A percentile compares a stretch with the other conserved stretches of the same genome.
These are phyloP conservation scores for Neoboletus brunneissimus DNA, from an alignment of 768 basidiomycete genomes.

Conservation along the genomic window DNA sequence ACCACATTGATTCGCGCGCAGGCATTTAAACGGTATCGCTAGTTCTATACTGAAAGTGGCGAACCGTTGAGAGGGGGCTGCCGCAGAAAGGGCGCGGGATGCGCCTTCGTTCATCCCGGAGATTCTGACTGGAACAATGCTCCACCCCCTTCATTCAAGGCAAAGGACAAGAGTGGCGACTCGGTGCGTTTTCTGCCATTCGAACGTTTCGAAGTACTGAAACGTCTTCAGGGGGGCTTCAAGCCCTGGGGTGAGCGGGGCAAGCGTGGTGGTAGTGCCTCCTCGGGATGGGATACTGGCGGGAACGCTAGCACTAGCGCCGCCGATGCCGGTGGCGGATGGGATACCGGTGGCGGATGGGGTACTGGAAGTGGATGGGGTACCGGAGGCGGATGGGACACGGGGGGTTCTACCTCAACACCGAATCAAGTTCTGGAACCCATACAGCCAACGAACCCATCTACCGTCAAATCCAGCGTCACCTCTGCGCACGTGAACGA, in stretches of 20 bases:
- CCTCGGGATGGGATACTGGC: background rate
- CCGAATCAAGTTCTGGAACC: background rate
- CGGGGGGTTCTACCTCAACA: conserved; percentile 1
- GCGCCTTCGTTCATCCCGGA: conserved; percentile 33
- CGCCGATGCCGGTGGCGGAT: background rate
- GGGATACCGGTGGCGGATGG: conserved; percentile 6
- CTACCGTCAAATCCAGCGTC: background rate
- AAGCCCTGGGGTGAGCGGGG: conserved; percentile 7
- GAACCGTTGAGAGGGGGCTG: conserved; percentile 29
- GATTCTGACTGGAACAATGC: conserved; percentile 25
- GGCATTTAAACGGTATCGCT: background rate
- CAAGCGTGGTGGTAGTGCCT: background rate
- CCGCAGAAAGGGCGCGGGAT: conserved; percentile 14
- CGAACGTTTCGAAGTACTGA: background rate
- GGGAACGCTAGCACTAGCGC: background rate
- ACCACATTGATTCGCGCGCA: conserved; percentile 2
- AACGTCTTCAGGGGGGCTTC: conserved; percentile 5
- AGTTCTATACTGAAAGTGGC: conserved; percentile 34
- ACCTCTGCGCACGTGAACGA: background rate
- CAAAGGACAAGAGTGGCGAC: conserved; percentile 17
- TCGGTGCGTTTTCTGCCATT: conserved; percentile 13
- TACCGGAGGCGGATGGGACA: conserved; percentile 7
- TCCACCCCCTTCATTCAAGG: background rate
- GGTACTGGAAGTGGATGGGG: conserved; percentile 12
- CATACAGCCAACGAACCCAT: background rate